phyloP scores from a whole-genome alignment of 257 asterid genomes.

The Penstemon newberryi region DNA sequence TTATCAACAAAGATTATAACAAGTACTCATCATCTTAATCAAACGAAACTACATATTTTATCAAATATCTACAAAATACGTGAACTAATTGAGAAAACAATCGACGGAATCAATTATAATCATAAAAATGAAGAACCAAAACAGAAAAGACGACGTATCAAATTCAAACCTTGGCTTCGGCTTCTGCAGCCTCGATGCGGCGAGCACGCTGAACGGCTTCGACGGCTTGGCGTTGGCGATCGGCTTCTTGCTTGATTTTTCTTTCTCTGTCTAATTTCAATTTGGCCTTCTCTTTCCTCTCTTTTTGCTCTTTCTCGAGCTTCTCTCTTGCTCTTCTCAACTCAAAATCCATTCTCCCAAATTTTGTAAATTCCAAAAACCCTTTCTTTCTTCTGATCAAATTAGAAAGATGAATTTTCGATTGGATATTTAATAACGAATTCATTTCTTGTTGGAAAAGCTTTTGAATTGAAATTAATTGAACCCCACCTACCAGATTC shows the following conservation, averaged over 20 bases:
- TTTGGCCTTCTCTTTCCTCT: conserved; percentile 71
- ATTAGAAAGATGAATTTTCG: neutral
- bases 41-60: conserved; percentile 1
- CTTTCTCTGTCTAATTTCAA: conserved; percentile 69
- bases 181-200: conserved; percentile 78
- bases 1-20: conserved; percentile 7
- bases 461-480: neutral
- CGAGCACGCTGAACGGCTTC: conserved; percentile 76
- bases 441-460: neutral
- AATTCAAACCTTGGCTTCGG: conserved; percentile 60
- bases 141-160: neutral
- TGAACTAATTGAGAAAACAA: too few relatives aligned
- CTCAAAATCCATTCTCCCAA: conserved; percentile 74
- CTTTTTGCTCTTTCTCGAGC: conserved; percentile 81
- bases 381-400: neutral
- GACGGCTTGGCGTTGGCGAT: conserved; percentile 76
- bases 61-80: neutral
- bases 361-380: neutral
- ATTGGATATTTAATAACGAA: neutral
- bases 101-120: too few relatives aligned
- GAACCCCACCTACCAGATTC: too few relatives aligned
- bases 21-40: neutral
- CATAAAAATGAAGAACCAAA: neutral
- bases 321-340: conserved; percentile 89
- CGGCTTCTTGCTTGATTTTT: conserved; percentile 67